phyloP scores from a whole-genome alignment of 176 grass and related monocot species.

The Avena eriantha region DNA sequence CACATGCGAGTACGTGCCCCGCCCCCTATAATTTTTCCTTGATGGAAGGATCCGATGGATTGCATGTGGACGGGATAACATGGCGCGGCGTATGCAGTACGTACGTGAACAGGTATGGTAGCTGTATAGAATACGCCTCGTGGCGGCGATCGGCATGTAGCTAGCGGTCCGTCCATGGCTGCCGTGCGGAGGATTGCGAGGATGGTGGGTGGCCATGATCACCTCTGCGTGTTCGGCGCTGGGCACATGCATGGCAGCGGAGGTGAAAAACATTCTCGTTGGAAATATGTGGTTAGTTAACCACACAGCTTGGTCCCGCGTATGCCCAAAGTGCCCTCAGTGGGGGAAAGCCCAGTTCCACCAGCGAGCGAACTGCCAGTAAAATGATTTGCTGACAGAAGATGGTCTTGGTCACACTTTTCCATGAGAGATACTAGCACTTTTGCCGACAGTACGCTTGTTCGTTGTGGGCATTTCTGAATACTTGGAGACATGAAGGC shows the following conservation, averaged over 20 bases:
- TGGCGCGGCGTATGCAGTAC: not conserved
- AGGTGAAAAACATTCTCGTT: not conserved
- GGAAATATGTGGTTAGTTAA: not conserved
- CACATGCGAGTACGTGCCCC: constrained; percentile 37
- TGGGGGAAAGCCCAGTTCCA: not conserved
- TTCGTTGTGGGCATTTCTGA: not conserved
- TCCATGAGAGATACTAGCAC: not conserved
- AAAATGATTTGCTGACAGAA: not conserved
- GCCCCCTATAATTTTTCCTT: not conserved
- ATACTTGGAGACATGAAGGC: not conserved
- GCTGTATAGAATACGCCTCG: not conserved
- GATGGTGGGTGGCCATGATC: not conserved
- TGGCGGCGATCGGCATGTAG: not conserved
- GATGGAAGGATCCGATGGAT: constrained; percentile 32
- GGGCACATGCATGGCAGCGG: too few relatives aligned
- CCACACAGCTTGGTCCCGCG: too few relatives aligned
- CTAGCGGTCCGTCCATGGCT: not conserved
- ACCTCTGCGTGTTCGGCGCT: too few relatives aligned
- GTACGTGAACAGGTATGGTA: not conserved
- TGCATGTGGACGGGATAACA: not conserved
- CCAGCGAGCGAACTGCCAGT: not conserved
- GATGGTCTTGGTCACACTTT: not conserved
- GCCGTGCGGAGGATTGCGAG: not conserved
- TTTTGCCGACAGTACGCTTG: too few relatives aligned
- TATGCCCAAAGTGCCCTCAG: not conserved